phyloP scores from a whole-genome alignment of 2,329 filamentous ascomycete species.

The Fusarium odoratissimum region DNA sequence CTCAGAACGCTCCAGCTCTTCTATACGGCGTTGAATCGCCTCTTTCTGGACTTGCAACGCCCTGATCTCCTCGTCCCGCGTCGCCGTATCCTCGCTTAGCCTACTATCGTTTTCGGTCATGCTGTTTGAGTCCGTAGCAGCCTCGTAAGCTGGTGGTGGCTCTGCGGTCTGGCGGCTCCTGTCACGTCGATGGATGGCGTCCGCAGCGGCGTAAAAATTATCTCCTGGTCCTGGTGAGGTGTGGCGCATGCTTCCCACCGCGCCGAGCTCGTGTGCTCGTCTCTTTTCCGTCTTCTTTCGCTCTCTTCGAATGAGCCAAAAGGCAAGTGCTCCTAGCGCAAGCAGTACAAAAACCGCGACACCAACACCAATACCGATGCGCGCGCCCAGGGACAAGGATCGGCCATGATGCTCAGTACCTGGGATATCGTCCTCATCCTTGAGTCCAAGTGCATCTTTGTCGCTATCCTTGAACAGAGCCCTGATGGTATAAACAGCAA shows the following conservation, averaged over 20 bases:
- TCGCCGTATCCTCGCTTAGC: conserved; percentile 36
- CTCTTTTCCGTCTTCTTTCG: conserved; percentile 28
- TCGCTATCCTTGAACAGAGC: conserved; percentile 54
- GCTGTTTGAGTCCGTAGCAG: conserved; percentile 39
- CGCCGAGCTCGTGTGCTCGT: conserved; percentile 40
- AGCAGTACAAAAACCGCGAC: conserved; percentile 48
- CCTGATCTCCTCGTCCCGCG: conserved; percentile 48
- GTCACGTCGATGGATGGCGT: conserved; percentile 29
- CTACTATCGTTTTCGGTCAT: conserved; percentile 38
- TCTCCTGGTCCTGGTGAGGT: conserved; percentile 16
- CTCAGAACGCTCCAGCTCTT: conserved; percentile 49
- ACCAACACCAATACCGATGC: conserved; percentile 52
- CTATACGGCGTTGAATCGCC: conserved; percentile 51
- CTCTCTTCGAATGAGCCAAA: conserved; percentile 45
- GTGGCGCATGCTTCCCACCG: conserved; percentile 36
- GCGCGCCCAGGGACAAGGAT: conserved; percentile 46
- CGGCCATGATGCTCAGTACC: conserved; percentile 29
- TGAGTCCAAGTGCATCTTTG: conserved; percentile 49
- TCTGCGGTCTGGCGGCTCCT: conserved; percentile 33
- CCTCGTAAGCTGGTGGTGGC: conserved; percentile 50
- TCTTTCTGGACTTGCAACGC: conserved; percentile 51
- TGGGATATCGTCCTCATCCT: conserved; percentile 49
- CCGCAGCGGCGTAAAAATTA: conserved; percentile 29
- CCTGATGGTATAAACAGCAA: conserved; percentile 53
- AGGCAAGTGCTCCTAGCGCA: conserved; percentile 41